Conservation (phyloP, 2,329 filamentous ascomycete genomes). For the Neopestalotiopsis sp. region DNA sequence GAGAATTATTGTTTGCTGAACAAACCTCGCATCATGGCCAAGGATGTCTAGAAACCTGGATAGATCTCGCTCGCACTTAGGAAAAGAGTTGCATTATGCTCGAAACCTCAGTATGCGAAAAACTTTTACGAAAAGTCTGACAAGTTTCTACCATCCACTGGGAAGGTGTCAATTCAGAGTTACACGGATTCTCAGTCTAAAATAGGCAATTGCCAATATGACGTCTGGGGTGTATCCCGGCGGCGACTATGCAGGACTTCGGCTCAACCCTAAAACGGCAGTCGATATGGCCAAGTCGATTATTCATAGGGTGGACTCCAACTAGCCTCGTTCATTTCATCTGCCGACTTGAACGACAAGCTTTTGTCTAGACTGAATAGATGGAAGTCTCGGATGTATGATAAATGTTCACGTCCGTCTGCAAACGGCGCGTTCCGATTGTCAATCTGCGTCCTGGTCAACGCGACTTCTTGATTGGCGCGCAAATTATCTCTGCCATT, state of each 20-base stretch:
- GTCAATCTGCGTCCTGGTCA: neutral
- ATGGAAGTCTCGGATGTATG: slow-evolving; percentile 6
- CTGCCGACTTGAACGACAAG: slow-evolving; percentile 3
- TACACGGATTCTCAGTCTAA: neutral
- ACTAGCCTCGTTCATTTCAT: neutral
- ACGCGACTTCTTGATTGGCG: neutral
- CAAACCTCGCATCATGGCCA: no score
- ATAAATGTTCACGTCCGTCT: no score
- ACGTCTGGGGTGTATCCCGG: neutral
- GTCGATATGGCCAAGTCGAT: neutral
- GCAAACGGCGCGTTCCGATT: neutral
- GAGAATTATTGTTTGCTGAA: no score
- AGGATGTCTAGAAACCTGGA: no score
- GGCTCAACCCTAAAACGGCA: slow-evolving; percentile 8
- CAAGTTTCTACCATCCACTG: neutral
- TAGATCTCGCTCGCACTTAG: no score
- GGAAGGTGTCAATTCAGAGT: neutral
- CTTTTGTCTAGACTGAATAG: neutral
- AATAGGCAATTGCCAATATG: slow-evolving; percentile 6
- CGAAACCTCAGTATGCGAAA: no score
- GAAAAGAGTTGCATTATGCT: no score
- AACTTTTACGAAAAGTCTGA: neutral
- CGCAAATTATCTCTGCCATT: neutral
- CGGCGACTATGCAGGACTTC: neutral
- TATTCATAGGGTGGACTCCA: neutral